A percentile compares a stretch with the other conserved stretches of the same genome.
phyloP scores from a whole-genome alignment of 73 alveolate species.

The Paramecium pentaurelia region DNA sequence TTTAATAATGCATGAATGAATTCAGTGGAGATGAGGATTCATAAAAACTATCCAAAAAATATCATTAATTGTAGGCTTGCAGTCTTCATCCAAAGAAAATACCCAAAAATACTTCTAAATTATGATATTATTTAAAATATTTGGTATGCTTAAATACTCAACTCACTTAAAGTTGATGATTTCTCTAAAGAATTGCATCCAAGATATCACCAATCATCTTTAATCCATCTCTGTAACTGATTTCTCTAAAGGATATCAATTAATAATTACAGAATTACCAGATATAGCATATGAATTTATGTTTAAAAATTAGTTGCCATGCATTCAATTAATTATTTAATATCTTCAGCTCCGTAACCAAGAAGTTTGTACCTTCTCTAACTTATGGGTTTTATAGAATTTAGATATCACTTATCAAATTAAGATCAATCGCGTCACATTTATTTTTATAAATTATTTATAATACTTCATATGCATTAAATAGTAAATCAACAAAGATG shows the following conservation, averaged over 20 bases:
- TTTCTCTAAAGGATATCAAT: not conserved
- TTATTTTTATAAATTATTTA: too few species aligned
- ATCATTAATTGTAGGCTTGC: not conserved
- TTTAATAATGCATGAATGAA: conserved; percentile 9
- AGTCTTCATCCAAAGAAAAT: not conserved
- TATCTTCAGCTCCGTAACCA: not conserved
- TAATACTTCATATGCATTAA: too few species aligned
- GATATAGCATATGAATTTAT: not conserved
- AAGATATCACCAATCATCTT: not conserved
- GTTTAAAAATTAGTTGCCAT: not conserved
- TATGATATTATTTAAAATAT: not conserved
- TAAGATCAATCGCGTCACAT: not conserved
- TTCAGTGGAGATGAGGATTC: conserved; percentile 29
- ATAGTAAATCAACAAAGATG: too few species aligned
- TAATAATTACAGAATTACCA: not conserved
- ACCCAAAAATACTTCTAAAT: not conserved
- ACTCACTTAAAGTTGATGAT: conserved; percentile 16
- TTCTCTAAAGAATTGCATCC: not conserved
- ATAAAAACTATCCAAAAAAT: not conserved
- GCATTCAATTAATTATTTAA: not conserved
- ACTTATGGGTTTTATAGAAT: not conserved
- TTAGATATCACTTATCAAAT: not conserved
- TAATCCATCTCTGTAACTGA: not conserved
- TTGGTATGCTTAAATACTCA: conserved; percentile 27
- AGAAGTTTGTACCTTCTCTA: not conserved